phyloP scores from a whole-genome alignment of 441 rosid genomes.

The Corymbia citriodora region DNA sequence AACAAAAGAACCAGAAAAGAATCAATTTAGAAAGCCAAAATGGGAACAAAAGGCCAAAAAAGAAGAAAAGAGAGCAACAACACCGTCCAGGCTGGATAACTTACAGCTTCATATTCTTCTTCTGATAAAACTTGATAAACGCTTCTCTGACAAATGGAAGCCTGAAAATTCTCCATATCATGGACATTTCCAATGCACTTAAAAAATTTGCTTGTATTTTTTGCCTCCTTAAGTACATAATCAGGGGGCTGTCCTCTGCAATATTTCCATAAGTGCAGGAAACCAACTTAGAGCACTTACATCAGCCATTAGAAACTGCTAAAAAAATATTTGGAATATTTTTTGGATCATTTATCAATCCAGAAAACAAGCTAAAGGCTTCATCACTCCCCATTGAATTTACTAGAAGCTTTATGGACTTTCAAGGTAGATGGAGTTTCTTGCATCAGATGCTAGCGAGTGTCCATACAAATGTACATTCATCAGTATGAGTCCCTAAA shows the following conservation, averaged over 20 bases:
- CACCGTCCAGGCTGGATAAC: conserved; percentile 23
- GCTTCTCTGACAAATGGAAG: conserved; percentile 52
- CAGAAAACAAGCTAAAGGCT: neutral
- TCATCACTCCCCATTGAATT: neutral
- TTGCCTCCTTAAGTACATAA: conserved; percentile 91
- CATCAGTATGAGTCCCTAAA: neutral
- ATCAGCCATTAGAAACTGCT: neutral
- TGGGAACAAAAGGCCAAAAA: neutral
- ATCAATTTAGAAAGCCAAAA: neutral
- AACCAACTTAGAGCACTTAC: conserved; percentile 3
- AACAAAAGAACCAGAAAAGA: neutral
- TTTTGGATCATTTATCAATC: neutral
- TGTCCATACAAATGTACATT: neutral
- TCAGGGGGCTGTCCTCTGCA: conserved; percentile 97
- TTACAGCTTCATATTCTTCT: conserved; percentile 96
- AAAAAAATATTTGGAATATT: neutral
- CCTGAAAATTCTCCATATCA: conserved; percentile 54
- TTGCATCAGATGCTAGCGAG: neutral
- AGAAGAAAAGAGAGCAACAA: neutral
- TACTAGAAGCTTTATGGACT: neutral
- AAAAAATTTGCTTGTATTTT: conserved; percentile 82
- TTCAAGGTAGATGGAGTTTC: neutral
- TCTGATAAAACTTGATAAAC: conserved; percentile 73
- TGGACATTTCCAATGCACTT: conserved; percentile 84
- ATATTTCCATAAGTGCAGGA: conserved; percentile 23